Conservation (phyloP, 768 basidiomycete genomes). For the Lactarius quietus region DNA sequence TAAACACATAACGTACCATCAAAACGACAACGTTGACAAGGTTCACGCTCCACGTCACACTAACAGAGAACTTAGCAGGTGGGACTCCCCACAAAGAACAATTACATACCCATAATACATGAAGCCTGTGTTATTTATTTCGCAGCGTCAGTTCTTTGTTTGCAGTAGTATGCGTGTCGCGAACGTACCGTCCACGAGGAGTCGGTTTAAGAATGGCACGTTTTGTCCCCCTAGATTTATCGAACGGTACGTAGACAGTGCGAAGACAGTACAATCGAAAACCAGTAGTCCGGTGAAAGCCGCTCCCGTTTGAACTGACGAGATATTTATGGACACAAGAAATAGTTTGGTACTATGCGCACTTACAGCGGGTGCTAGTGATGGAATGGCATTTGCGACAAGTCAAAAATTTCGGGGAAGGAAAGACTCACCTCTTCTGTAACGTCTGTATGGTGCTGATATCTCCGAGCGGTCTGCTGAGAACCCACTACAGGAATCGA, state of each 20-base stretch:
- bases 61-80: conserved; percentile 2
- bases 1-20: conserved; percentile 3
- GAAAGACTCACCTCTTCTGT: neutral
- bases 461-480: neutral
- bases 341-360: neutral
- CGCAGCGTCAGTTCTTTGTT: neutral
- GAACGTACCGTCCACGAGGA: conserved; percentile 20
- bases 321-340: neutral
- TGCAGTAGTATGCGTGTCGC: neutral
- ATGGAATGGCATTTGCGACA: neutral
- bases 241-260: conserved; percentile 22
- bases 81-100: neutral
- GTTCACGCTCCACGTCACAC: conserved; percentile 18
- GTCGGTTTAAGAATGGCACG: conserved; percentile 13
- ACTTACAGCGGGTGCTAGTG: conserved; percentile 3
- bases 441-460: neutral
- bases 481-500: conserved; percentile 1
- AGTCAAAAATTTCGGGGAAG: neutral
- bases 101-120: conserved; percentile 18
- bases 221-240: conserved; percentile 12
- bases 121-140: conserved; percentile 9
- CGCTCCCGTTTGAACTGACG: conserved; percentile 20
- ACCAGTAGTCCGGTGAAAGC: conserved; percentile 23
- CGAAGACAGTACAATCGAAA: conserved; percentile 26
- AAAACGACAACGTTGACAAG: conserved; percentile 15